Evolutionary conservation across 805 yeast genomes (phyloP), one percentile per base, ranked within the genome.

Genomic region (Monosporozyma unispora): DNA sequence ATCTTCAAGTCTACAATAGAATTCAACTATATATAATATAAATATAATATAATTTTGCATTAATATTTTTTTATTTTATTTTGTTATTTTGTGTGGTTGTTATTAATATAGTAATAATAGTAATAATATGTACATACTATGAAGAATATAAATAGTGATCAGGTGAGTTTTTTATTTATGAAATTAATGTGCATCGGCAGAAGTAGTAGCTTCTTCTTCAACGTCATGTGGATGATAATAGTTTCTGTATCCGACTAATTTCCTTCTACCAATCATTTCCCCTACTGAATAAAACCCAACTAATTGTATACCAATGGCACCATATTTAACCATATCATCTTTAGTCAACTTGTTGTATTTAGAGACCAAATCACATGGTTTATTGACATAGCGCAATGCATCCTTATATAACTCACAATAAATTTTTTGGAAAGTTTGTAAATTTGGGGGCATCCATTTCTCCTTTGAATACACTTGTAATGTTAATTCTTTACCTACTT

Each of bases 241-340:
- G 68, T 60, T 70, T 53, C 67, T 77, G 79, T 93, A 91, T 59
- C 97, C 96, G 64, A 89, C 86, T 53, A 93, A 61, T 63, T 86
- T 81, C 77, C 98, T 85, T 78, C 98, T 88, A 65, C 99, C 99
- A 64, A 93, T 77, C 59, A 90, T 81, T 78, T 93, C 99, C 67
- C 99, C 99, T 44, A 91, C 76, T 25, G 97, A 81, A 72, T 89
- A 93, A 68, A 90, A 78, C 56, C 97, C 99, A 57, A 87, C 74
- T 49, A 91, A 72, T 74, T 93, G 99, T 58, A 89, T 72, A 58
- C 81, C 82, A 71, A 80, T 81, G 37, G 90, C 83, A 60, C 84
- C 83, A 67, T 77, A 85, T 71, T 79, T 81, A 60, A 80, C 69
- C 57, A 72, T 75, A 62, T 76, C 75, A 58, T 77, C 81, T 68